Percentiles rank a stretch among this genome's conserved stretches.
Conservation (phyloP, 2,329 filamentous ascomycete genomes). For the Botrytis tulipae region DNA sequence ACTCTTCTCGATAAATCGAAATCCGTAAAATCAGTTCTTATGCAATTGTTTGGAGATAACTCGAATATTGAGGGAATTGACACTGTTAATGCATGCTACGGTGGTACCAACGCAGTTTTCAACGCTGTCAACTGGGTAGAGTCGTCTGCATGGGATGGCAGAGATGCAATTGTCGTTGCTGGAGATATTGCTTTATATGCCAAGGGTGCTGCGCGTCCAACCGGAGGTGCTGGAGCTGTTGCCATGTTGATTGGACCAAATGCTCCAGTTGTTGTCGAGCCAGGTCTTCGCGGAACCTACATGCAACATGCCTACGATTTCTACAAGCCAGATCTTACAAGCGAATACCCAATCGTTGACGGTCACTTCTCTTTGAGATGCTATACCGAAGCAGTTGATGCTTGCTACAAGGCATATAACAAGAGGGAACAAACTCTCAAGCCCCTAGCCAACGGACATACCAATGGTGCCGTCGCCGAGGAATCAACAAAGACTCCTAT, state of each 20-base stretch:
- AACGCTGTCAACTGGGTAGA: slow-evolving; percentile 84
- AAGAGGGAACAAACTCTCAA: slow-evolving; percentile 65
- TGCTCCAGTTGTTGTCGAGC: slow-evolving; percentile 73
- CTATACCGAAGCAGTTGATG: slow-evolving; percentile 78
- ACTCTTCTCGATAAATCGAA: slow-evolving; percentile 87
- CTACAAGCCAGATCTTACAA: slow-evolving; percentile 85
- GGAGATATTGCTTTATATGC: slow-evolving; percentile 85
- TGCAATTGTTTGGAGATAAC: slow-evolving; percentile 84
- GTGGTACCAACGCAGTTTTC: slow-evolving; percentile 80
- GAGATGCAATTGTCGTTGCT: slow-evolving; percentile 75
- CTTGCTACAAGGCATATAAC: slow-evolving; percentile 77
- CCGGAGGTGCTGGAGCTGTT: slow-evolving; percentile 75
- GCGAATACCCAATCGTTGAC: slow-evolving; percentile 83
- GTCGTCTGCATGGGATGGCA: slow-evolving; percentile 82
- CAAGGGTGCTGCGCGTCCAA: slow-evolving; percentile 78
- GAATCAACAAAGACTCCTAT: slow-evolving; percentile 56
- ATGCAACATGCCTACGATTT: slow-evolving; percentile 86
- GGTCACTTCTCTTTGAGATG: slow-evolving; percentile 80
- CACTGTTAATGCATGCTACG: slow-evolving; percentile 83
- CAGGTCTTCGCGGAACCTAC: slow-evolving; percentile 75
- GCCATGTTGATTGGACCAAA: slow-evolving; percentile 77
- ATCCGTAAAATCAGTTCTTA: slow-evolving; percentile 83
- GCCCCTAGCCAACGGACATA: slow-evolving; percentile 50
- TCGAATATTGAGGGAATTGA: slow-evolving; percentile 82
- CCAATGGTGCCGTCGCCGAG: slow-evolving; percentile 47